phyloP scores from a whole-genome alignment of 768 basidiomycete genomes.

The Leccinum variicolor region DNA sequence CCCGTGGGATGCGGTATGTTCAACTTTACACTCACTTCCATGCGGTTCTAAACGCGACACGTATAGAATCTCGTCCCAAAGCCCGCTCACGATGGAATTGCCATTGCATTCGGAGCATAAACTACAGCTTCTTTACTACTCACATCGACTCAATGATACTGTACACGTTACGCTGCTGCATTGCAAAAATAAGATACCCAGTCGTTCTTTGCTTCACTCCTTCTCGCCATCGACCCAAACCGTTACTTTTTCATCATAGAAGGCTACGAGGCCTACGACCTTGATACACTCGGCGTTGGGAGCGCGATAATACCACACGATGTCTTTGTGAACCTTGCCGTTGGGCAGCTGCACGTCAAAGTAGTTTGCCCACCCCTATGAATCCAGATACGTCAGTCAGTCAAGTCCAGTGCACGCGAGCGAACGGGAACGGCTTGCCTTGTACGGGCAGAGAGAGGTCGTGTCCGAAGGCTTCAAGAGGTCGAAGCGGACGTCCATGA shows the following conservation, averaged over 20 bases:
- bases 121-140: not conserved
- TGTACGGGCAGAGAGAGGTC: slow-evolving; percentile 58
- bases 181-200: not conserved
- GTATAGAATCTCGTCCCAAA: slow-evolving; percentile 13
- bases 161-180: not conserved
- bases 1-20: slow-evolving; percentile 16
- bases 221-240: slow-evolving; percentile 61
- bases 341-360: slow-evolving; percentile 48
- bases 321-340: slow-evolving; percentile 42
- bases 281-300: slow-evolving; percentile 48
- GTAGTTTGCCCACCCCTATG: slow-evolving; percentile 58
- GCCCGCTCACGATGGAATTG: slow-evolving; percentile 12
- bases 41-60: not conserved
- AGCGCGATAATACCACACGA: slow-evolving; percentile 65
- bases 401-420: not conserved
- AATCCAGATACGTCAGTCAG: not conserved
- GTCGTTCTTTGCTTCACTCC: slow-evolving; percentile 26
- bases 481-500: slow-evolving; percentile 51
- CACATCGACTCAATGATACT: not conserved
- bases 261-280: slow-evolving; percentile 52
- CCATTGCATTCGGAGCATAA: slow-evolving; percentile 1
- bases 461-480: slow-evolving; percentile 46
- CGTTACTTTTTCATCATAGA: slow-evolving; percentile 67
- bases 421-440: slow-evolving; percentile 36
- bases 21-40: not conserved